Evolutionary conservation across 257 asterid genomes (phyloP).

Genomic region (Solanum sparsipilum): DNA sequence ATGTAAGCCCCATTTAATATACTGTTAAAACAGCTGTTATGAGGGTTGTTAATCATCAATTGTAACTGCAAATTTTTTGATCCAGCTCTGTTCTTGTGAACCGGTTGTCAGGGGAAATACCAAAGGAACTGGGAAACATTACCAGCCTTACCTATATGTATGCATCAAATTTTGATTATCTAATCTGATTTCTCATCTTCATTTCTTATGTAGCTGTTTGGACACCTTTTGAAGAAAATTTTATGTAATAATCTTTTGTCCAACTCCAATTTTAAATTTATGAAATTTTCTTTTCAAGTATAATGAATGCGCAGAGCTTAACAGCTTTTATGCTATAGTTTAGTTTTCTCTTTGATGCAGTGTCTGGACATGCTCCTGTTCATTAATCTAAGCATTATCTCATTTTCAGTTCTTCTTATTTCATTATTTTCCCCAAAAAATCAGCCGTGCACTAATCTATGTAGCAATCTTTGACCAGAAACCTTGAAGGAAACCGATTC

Average conservation of each 20-base stretch:
- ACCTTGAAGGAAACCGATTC: constrained; percentile 71
- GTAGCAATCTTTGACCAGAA: constrained; percentile 30
- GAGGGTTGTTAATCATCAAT: neutral
- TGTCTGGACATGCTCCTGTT: neutral
- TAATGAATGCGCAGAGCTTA: neutral
- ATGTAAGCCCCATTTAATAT: constrained; percentile 32
- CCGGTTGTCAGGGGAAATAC: constrained; percentile 82
- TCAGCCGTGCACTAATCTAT: neutral
- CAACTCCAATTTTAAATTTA: neutral
- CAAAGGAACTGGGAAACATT: constrained; percentile 52
- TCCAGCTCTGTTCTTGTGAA: constrained; percentile 90
- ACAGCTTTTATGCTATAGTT: neutral
- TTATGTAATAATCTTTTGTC: neutral
- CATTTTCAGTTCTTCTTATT: neutral
- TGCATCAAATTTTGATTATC: constrained; percentile 17
- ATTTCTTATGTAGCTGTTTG: neutral
- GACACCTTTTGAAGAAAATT: neutral
- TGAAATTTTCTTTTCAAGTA: neutral
- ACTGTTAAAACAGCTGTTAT: neutral
- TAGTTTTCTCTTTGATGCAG: neutral
- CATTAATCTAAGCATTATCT: neutral
- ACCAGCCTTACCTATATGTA: constrained; percentile 81
- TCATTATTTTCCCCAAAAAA: neutral
- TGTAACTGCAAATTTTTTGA: neutral
- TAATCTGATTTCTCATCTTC: neutral